Base-by-base conservation (phyloP, 768 basidiomycete species). In the Suillus lakei region DNA sequence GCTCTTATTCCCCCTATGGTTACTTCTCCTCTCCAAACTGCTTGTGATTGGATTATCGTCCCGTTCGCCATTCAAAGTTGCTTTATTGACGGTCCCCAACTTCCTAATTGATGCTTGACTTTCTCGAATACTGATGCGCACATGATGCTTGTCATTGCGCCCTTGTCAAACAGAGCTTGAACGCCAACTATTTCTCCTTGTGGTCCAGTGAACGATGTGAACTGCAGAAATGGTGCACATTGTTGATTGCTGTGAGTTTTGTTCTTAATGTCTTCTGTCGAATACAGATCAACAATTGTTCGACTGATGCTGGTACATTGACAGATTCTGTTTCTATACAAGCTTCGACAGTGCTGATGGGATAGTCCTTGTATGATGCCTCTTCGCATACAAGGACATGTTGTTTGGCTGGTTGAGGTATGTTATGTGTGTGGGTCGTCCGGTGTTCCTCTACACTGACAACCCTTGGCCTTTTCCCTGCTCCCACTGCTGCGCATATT, bases 1-100 rank as follows among this genome's bases (percentile, higher is more conserved):
- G 12, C n/a, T 2, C 28, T n/a, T 1, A 28, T 18, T 26, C 48
- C 32, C 16, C 50, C 44, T 9, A 39, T 10, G 12, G 5, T 36
- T 30, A 63, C 43, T 2, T 43, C 26, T 3, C 68, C 68, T 7
- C 18, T 23, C 71, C 69, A 70, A 0, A 21, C n/a, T 3, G 64
- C 70, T 41, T 65, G 9, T 2, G 66, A 69, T 21, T 46, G 53
- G 1, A 62, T 61, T 2, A 68, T n/a, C 0, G 53, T 10, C 0
- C 78, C 76, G 65, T 77, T 72, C 18, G 79, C 80, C 79, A 81
- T 79, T 1, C 72, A 51, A 1, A 81, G 66, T 1, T 21, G 21
- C 34, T 63, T 66, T 0, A 3, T 21, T 2, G 79, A 79, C 2
- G 58, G 66, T 4, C 32, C 2, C 18, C 64, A 61, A 0, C 16